Evolutionary conservation across 495 filamentous ascomycete species (phyloP).

Genomic region (Chaetomium fimeti): DNA sequence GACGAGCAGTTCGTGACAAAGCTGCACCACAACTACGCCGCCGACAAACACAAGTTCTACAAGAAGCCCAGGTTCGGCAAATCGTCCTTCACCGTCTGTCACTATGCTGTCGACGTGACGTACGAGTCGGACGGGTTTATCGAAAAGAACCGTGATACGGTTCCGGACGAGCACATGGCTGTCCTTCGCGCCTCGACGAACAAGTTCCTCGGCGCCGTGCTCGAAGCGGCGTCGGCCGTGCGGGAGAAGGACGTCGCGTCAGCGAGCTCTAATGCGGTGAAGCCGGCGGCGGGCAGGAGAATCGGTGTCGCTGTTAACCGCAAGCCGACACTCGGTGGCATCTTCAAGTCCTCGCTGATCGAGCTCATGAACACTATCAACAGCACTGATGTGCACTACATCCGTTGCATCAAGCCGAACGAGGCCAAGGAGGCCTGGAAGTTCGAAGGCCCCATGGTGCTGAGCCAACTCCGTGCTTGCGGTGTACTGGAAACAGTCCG

Average conservation of each 20-base stretch:
- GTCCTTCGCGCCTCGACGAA: slow-evolving; percentile 83
- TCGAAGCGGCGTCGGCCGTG: slow-evolving; percentile 79
- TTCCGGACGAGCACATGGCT: slow-evolving; percentile 97
- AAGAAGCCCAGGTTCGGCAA: slow-evolving; percentile 98
- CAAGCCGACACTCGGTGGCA: slow-evolving; percentile 95
- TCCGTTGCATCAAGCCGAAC: slow-evolving; percentile 99
- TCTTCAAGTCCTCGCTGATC: slow-evolving; percentile 97
- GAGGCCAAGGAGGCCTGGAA: slow-evolving; percentile 97
- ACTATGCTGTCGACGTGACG: slow-evolving; percentile 97
- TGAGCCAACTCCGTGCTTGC: slow-evolving; percentile 94
- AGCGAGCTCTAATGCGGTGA: slow-evolving; percentile 66
- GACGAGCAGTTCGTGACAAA: slow-evolving; percentile 98
- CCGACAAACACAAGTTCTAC: slow-evolving; percentile 93
- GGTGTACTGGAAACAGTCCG: slow-evolving; percentile 98
- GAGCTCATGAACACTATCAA: slow-evolving; percentile 98
- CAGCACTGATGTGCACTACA: slow-evolving; percentile 97
- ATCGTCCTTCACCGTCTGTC: slow-evolving; percentile 96
- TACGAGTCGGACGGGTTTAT: slow-evolving; percentile 99
- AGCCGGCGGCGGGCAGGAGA: slow-evolving; percentile 71
- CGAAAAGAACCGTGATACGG: slow-evolving; percentile 98
- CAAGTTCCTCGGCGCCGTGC: slow-evolving; percentile 76
- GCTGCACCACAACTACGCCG: slow-evolving; percentile 89
- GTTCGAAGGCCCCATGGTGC: slow-evolving; percentile 98
- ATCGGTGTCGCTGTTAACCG: slow-evolving; percentile 88
- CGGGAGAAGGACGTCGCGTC: slow-evolving; percentile 81